Evolutionary conservation across 306 rosid species (phyloP).

Genomic region (Lablab purpureus): DNA sequence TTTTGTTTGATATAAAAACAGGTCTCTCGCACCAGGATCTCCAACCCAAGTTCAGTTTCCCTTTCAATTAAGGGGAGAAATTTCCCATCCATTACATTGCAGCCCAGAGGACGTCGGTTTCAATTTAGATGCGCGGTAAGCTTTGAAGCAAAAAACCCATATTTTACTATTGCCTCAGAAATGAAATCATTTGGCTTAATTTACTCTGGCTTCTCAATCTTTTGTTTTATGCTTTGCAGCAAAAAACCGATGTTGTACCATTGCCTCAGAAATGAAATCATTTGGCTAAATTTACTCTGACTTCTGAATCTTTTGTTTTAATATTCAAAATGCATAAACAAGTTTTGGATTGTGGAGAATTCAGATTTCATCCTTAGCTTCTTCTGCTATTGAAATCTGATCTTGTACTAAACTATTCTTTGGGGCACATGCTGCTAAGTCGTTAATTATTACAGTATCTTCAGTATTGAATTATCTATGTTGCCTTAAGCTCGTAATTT

Average conservation of each 20-base stretch:
- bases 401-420: not conserved
- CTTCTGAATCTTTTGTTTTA: not conserved
- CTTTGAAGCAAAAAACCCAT: conserved; percentile 12
- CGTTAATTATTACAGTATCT: not conserved
- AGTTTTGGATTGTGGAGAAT: conserved; percentile 6
- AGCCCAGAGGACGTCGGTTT: conserved; percentile 53
- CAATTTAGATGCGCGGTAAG: conserved; percentile 76
- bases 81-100: conserved; percentile 62
- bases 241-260: not conserved
- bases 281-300: conserved; percentile 3
- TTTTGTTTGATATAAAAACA: conserved; percentile 53
- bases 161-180: not conserved
- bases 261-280: not conserved
- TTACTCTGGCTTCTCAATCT: not conserved
- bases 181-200: conserved; percentile 12
- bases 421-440: not conserved
- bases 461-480: not conserved
- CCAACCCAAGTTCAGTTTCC: conserved; percentile 65
- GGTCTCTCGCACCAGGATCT: conserved; percentile 58
- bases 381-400: conserved; percentile 36
- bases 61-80: conserved; percentile 59
- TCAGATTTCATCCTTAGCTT: not conserved
- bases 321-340: not conserved
- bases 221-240: conserved; percentile 42
- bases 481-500: not conserved